phyloP scores from a whole-genome alignment of 805 yeast genomes.

The Saccharomycopsis sp. region DNA sequence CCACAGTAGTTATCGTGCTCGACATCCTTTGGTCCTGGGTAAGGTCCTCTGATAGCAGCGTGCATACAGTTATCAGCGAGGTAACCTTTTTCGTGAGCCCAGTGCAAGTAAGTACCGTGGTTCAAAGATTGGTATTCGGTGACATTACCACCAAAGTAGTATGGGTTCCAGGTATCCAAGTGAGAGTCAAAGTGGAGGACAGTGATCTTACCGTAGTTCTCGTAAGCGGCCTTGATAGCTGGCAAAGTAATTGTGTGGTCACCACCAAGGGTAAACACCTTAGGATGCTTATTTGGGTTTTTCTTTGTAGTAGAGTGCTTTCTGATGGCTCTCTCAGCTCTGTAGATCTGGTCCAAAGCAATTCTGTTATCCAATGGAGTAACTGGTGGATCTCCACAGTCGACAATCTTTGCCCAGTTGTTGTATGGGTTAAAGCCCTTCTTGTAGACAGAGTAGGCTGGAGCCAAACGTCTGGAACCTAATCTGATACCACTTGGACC shows the following conservation, averaged over 20 bases:
- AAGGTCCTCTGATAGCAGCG: constrained; percentile 63
- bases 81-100: constrained; percentile 63
- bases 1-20: constrained; percentile 45
- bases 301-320: constrained; percentile 30
- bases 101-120: constrained; percentile 67
- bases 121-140: constrained; percentile 52
- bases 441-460: constrained; percentile 39
- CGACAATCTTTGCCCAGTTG: constrained; percentile 43
- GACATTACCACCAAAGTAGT: constrained; percentile 55
- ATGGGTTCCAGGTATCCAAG: constrained; percentile 66
- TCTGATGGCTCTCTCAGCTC: constrained; percentile 41
- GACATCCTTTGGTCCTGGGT: constrained; percentile 32
- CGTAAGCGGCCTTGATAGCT: constrained; percentile 42
- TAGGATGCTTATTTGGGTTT: constrained; percentile 29
- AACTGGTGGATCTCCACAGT: constrained; percentile 59
- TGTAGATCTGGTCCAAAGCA: constrained; percentile 53
- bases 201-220: constrained; percentile 41
- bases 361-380: constrained; percentile 58
- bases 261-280: constrained; percentile 46
- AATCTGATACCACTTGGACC: constrained; percentile 44
- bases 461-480: constrained; percentile 40
- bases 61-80: constrained; percentile 47
- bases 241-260: constrained; percentile 49
- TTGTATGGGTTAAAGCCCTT: constrained; percentile 52
- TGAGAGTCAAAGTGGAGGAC: constrained; percentile 77